Base-by-base conservation (phyloP, 805 yeast genomes). In the Pichia thaimueangensis region DNA sequence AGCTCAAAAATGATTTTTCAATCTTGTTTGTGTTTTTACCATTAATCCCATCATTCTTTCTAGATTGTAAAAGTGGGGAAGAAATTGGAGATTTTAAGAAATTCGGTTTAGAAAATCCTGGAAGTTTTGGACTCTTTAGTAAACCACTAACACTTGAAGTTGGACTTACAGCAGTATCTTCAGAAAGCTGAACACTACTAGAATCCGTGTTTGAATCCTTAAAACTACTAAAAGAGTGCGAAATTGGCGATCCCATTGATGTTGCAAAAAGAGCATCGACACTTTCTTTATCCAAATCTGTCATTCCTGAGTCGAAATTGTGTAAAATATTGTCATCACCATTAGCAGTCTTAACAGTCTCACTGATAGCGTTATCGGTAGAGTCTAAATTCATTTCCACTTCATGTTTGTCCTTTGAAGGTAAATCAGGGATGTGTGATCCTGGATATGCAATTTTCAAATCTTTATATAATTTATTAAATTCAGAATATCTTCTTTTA, bases 371-470 rank as follows among this genome's bases (percentile, higher is more conserved):
- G 22, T 17, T 30, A 10, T 28, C 11, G 9, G 40, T 53, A 10
- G 25, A 48, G n/a, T 34, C 43, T 1, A 44, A 35, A 21, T 49
- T 53, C 15, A 58, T 37, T 27, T 47, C 49, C 1, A 57, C 51
- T 21, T 41, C 47, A 16, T 49, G 47, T 34, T 56, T 61, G 41
- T 53, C 53, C 33, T 64, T 64, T 2, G 62, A 47, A 5, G 68
- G 68, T 17, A 64, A 41, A 28, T 42, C 49, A 1, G 63, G 67
- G 27, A 84, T 59, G 9, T 73, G 74, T 41, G 78, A 74, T 0
- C 91, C 94, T 0, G 96, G 95, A 51, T 76, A 84, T 35, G 62
- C 64, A 30, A 64, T 63, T 47, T 70, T 72, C 42, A 88, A 60
- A n/a, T 57, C 54, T 21, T 64, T 60, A 44, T 81, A 77, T 23